A percentile compares a stretch with the other conserved stretches of the same genome.
Conservation (phyloP, 306 rosid species). For the Sophora flavescens region DNA sequence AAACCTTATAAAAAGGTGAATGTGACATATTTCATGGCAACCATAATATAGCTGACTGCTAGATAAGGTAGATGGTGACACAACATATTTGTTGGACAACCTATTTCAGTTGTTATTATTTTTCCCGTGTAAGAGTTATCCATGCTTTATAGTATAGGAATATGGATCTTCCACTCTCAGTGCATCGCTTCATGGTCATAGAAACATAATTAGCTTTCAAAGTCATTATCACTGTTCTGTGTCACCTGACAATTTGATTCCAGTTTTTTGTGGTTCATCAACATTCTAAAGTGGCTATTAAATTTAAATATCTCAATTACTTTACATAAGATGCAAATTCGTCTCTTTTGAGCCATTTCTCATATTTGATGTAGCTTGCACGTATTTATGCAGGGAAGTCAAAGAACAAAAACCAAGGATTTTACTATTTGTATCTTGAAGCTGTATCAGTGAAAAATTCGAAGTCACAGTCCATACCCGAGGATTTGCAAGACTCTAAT, state of each 20-base stretch:
- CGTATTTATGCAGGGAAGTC: conserved; percentile 74
- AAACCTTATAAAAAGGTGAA: conserved; percentile 3
- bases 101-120: conserved; percentile 17
- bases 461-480: conserved; percentile 71
- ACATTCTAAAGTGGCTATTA: background rate
- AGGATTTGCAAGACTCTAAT: conserved; percentile 67
- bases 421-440: conserved; percentile 90
- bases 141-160: background rate
- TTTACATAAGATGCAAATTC: conserved; percentile 22
- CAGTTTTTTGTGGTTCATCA: background rate
- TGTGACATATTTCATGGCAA: conserved; percentile 3
- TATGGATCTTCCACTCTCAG: background rate
- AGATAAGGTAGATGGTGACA: conserved; percentile 5
- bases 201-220: background rate
- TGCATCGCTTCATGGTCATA: background rate
- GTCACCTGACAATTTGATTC: background rate
- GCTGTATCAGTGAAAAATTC: conserved; percentile 86
- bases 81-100: background rate
- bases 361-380: conserved; percentile 38
- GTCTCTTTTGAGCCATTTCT: conserved; percentile 37
- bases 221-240: background rate
- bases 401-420: conserved; percentile 86
- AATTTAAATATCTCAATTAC: conserved; percentile 6
- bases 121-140: conserved; percentile 31
- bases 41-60: conserved; percentile 4